Base-by-base conservation (phyloP, 257 asterid genomes). In the Ligustrum vulgare region DNA sequence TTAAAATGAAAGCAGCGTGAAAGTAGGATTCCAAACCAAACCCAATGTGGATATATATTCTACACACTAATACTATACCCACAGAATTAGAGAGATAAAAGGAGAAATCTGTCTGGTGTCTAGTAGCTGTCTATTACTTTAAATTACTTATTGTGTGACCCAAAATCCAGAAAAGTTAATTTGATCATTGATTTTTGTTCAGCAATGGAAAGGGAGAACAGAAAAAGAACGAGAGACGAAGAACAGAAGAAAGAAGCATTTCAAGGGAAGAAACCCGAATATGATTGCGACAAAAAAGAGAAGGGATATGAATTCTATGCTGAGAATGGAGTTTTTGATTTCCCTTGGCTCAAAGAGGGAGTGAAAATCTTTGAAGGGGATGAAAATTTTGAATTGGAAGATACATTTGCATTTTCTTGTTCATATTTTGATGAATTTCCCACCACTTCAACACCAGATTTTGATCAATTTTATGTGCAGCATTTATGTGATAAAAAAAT, bases 311-410 rank as follows among this genome's bases (percentile, higher is more conserved):
- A 71, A 72, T 81, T 80, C 20, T 34, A 49, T 15, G 88, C 82
- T n/a, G 82, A 73, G 8, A 5, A 60, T 32, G 91, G 89, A 63
- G 82, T 87, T 69, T 87, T 87, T 74, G 91, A 87, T 77, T 87
- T 87, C 32, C 91, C 91, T 1, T 87, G 91, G 91, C 85, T 87
- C 8, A 82, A 84, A 36, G 89, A 87, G 13, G 85, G 87, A 25
- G 70, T 70, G 12, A 60, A 60, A 10, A 23, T 75, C 71, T 84
- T 80, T 36, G 69, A 74, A 73, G 79, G 66, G 23, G 84, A 80
- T 11, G 85, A 75, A 32, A 71, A 67, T 66, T 69, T 84, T 13
- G 80, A 72, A 51, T 70, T 20, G n/a, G 85, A 78, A 0, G 79
- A 80, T n/a, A 51, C 39, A 0, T 82, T 80, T 39, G 70, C 72